phyloP scores from a whole-genome alignment of 805 yeast species.

The Cyberlindnera sargentensis region DNA sequence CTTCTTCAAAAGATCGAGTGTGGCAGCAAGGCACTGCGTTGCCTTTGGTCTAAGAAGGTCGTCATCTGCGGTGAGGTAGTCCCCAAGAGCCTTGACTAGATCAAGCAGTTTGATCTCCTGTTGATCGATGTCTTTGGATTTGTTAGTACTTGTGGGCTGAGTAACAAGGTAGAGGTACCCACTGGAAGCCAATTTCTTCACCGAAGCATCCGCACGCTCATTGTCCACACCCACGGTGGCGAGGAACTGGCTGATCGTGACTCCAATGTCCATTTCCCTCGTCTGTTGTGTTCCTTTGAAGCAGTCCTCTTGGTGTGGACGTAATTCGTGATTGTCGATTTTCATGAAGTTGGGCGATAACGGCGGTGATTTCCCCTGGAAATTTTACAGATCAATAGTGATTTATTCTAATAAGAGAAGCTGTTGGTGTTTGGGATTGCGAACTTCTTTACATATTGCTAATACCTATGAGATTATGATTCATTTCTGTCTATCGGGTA shows the following conservation, averaged over 20 bases:
- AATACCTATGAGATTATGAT: no score
- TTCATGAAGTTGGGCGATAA: no score
- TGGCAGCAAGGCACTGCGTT: constrained; percentile 34
- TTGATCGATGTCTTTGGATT: constrained; percentile 6
- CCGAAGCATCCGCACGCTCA: constrained; percentile 23
- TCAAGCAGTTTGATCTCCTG: constrained; percentile 26
- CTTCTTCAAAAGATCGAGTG: constrained; percentile 25
- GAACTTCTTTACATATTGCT: no score
- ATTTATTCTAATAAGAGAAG: no score
- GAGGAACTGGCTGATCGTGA: constrained; percentile 29
- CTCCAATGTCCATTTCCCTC: not conserved
- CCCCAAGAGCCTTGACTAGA: constrained; percentile 54
- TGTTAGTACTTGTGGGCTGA: not conserved
- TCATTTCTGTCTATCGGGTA: no score
- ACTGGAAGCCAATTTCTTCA: constrained; percentile 24
- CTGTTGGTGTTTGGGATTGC: no score
- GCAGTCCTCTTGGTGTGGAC: no score
- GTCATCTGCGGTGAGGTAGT: constrained; percentile 53
- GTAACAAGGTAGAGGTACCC: constrained; percentile 3
- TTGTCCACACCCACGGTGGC: constrained; percentile 33
- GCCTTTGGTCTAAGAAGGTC: constrained; percentile 44
- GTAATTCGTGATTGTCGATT: no score
- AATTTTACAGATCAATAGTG: no score
- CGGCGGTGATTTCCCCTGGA: no score
- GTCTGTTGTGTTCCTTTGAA: no score